These are phyloP conservation scores for Halophytophthora batemanensis DNA, from an alignment of 352 stramenopile species.

Conservation along the genomic window DNA sequence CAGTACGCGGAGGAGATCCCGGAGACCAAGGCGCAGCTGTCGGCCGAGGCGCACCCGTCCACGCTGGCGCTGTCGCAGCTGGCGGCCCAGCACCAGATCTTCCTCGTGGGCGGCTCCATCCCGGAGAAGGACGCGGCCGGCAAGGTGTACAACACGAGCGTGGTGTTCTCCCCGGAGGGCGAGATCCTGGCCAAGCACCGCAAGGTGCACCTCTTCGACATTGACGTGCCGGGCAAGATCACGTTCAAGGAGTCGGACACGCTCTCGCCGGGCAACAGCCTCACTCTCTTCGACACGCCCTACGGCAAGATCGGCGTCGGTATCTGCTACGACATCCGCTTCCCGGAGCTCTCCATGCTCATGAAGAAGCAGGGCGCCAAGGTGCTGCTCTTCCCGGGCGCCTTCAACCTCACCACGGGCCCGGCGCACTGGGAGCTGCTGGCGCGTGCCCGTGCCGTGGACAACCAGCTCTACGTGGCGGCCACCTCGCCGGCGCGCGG, in stretches of 20 bases:
- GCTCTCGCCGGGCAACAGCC: conserved; percentile 89
- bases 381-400: conserved; percentile 81
- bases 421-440: conserved; percentile 99
- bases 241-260: conserved; percentile 99
- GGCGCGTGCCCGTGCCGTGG: conserved; percentile 92
- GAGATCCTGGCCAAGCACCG: conserved; percentile 97
- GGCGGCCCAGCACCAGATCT: conserved; percentile 89
- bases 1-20: conserved; percentile 97
- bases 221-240: conserved; percentile 98
- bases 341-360: conserved; percentile 98
- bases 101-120: conserved; percentile 97
- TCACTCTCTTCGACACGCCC: conserved; percentile 86
- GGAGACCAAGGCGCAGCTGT: conserved; percentile 44
- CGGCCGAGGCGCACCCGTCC: conserved; percentile 72
- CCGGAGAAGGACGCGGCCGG: conserved; percentile 83
- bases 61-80: conserved; percentile 87
- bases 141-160: conserved; percentile 99
- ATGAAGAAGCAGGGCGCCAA: conserved; percentile 91
- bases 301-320: conserved; percentile 95
- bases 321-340: conserved; percentile 99
- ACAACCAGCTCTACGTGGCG: conserved; percentile 96
- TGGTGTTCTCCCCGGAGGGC: conserved; percentile 94
- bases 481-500: conserved; percentile 95
- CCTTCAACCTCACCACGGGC: conserved; percentile 90
- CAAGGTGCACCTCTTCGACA: conserved; percentile 99